Evolutionary conservation across 352 stramenopile species (phyloP), one percentile per base, ranked within the genome.

Genomic region (Phytophthora sp.): DNA sequence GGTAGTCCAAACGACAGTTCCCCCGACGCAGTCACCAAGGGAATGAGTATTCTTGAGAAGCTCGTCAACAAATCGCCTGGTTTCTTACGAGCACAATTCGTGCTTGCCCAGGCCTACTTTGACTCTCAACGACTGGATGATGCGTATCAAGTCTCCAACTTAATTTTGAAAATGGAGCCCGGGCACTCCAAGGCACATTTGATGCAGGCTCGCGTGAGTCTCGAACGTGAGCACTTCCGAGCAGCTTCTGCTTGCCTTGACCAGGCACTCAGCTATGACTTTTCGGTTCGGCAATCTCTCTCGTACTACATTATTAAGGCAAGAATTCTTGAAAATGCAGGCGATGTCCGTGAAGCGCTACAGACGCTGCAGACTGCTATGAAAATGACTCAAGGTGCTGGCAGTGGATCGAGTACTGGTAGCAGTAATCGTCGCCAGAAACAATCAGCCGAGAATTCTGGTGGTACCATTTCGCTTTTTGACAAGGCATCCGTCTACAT

Each of bases 401-500:
- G 28, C 5, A 53, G 35, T 9, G 32, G 55, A 2, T 52, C 42
- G 0, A 44, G 18, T 9, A 54, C 15, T 42, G 38, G 21, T 24
- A 57, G 17, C 9, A 72, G 54, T 52, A 43, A 45, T 20, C 39
- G 60, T n/a, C 38, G 48, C 3, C 52, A 62, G 24, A 62, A 67
- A 21, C 60, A 61, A 21, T 27, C 53, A 8, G 21, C 48, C 17
- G 50, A 49, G 9, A 42, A 41, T 11, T 28, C 31, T n/a, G 54
- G 71, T 9, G 18, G 42, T 6, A 72, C 66, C 7, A 56, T 96
- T 13, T 69, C 81, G 2, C 68, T 92, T 3, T 90, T 91, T 28
- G 91, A 97, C 60, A 91, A 92, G 28, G 88, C 88, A 0, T 92
- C 82, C 0, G 81, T 97, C 12, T 97, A 95, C 62, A 96, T 97